phyloP scores from a whole-genome alignment of 164 flowering plant species.

The Santalum album region DNA sequence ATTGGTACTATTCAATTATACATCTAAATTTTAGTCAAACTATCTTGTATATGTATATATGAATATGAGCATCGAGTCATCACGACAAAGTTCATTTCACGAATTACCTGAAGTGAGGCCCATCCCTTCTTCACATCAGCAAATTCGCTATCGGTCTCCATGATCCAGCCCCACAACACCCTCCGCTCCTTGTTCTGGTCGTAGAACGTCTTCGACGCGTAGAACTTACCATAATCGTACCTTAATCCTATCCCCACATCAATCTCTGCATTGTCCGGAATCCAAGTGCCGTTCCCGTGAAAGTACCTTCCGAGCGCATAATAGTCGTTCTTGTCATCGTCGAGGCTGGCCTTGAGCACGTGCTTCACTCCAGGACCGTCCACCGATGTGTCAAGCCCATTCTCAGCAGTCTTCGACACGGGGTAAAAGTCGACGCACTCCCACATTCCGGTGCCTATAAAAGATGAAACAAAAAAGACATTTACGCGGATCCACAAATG shows the following conservation, averaged over 20 bases:
- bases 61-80: too few species aligned
- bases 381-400: conserved; percentile 61
- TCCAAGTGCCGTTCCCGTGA: conserved; percentile 31
- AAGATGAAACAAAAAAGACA: too few species aligned
- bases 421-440: conserved; percentile 95
- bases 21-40: too few species aligned
- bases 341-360: conserved; percentile 70
- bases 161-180: conserved; percentile 77
- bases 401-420: conserved; percentile 25
- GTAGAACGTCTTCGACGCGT: conserved; percentile 81
- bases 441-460: conserved; percentile 91
- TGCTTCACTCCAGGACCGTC: conserved; percentile 60
- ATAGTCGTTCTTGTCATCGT: conserved; percentile 55
- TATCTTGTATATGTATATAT: too few species aligned
- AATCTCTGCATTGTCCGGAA: conserved; percentile 47
- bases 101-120: conserved; percentile 56
- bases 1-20: too few species aligned
- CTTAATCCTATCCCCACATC: conserved; percentile 79
- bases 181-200: conserved; percentile 61
- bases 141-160: conserved; percentile 58
- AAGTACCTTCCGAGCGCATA: conserved; percentile 71
- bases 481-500: too few species aligned
- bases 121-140: conserved; percentile 64
- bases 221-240: conserved; percentile 66
- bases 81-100: neutral